Base-by-base conservation (phyloP, 2,329 filamentous ascomycete species). In the Ophiostoma perfectum region DNA sequence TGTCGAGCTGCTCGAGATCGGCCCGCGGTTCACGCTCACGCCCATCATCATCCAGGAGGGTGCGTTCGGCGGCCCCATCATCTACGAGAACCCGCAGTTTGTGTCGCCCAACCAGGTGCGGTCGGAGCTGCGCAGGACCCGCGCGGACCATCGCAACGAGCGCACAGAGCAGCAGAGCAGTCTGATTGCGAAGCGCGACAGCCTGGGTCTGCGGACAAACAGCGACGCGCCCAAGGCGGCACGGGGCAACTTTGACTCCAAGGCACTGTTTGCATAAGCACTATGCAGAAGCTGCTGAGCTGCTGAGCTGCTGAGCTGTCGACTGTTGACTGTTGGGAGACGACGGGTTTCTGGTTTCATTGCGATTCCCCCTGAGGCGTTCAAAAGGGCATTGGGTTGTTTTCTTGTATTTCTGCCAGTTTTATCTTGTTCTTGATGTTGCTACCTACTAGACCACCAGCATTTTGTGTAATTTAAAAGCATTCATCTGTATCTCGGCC, bases 51-150 rank as follows among this genome's bases (percentile, higher is more conserved):
- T 98, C 73, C 88, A 96, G 74, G 95, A 99, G 78, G 93, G 92
- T 60, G 93, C 91, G 70, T 98, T 99, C 74, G 94, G 94, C 67
- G 95, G 95, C 0, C 94, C 95, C 3, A 92, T 98, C 72, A 96
- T 99, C 76, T 99, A 96, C 80, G 92, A 98, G 83, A 98, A 98
- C 82, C 95, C 92, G 83, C 90, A 97, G 78, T 99, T 97, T 75
- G 91, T 99, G 67, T 95, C 90, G 73, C 95, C 95, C 9, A 99
- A 99, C 85, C 92, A 97, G 80, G 87, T 98, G 72, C 85, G 95
- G 73, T 84, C 92, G 55, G 95, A 98, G 72, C 78, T 96, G 73
- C 84, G 92, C 73, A 82, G 87, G 78, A 83, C 85, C 73, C 93
- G 92, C 82, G 92, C 93, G 0, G 85, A 87, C 65, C 87, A 87